Conservation (phyloP, 176 grass and related monocot genomes). For the bread wheat (Triticum aestivum) region IWGSC_CS_RefSeq_v2.1 NC_057797.1:47487510-47488009, state of each 20-base stretch:
- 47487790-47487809: constrained; percentile 86
- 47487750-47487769: constrained; percentile 33
- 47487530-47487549: too few species aligned
- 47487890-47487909: too few species aligned
- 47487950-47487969: too few species aligned
- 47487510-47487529: too few species aligned
- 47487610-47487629: too few species aligned
- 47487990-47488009: too few species aligned
- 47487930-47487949: too few species aligned
- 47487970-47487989: too few species aligned
- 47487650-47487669: constrained; percentile 38
- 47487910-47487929: too few species aligned
- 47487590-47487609: too few species aligned
- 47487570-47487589: too few species aligned
- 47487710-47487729: not conserved
- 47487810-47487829: constrained; percentile 66
- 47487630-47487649: not conserved
- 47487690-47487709: not conserved
- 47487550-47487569: too few species aligned
- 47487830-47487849: constrained; percentile 46
- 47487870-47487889: constrained; percentile 45
- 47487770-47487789: constrained; percentile 73
- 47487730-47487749: not conserved
- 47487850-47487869: constrained; percentile 49
- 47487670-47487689: not conserved